phyloP scores from a whole-genome alignment of 2,329 filamentous ascomycete species.

The Hirsutella thompsonii region DNA sequence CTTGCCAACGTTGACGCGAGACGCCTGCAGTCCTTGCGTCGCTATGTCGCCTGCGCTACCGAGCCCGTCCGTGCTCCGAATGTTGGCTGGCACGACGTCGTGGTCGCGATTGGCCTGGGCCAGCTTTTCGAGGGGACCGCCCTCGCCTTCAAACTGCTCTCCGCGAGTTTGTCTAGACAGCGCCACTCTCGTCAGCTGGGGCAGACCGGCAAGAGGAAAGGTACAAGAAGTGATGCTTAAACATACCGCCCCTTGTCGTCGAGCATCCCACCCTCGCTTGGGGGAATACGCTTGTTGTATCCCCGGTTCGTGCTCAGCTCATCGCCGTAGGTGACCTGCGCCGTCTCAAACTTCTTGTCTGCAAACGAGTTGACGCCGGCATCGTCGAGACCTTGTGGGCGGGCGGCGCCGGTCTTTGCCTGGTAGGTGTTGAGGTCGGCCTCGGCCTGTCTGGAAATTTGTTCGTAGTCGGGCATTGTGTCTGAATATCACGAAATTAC shows the following conservation, averaged over 20 bases:
- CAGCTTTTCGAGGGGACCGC: constrained; percentile 29
- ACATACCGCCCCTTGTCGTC: constrained; percentile 31
- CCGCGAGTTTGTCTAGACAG: constrained; percentile 30
- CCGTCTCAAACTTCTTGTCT: constrained; percentile 26
- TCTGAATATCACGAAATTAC: not conserved
- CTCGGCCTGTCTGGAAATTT: constrained; percentile 32
- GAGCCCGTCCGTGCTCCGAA: constrained; percentile 11
- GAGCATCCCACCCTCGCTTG: constrained; percentile 28
- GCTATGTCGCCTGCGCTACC: constrained; percentile 15
- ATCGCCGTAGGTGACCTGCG: constrained; percentile 17
- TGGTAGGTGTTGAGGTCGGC: constrained; percentile 33
- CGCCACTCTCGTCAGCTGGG: not conserved
- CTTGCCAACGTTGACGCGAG: constrained; percentile 23
- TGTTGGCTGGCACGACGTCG: constrained; percentile 16
- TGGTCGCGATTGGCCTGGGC: constrained; percentile 5
- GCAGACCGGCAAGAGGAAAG: not conserved
- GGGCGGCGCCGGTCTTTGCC: constrained; percentile 31
- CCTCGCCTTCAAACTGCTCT: constrained; percentile 27
- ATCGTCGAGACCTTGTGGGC: constrained; percentile 23
- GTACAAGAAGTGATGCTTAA: not conserved
- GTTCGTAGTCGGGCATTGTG: constrained; percentile 21
- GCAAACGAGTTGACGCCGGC: constrained; percentile 27
- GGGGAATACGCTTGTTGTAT: constrained; percentile 32
- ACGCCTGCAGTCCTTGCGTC: constrained; percentile 22
- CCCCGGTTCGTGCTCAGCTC: constrained; percentile 31